Base-by-base conservation (phyloP, 2,329 filamentous ascomycete genomes). In the Trichoderma asperellum region DNA sequence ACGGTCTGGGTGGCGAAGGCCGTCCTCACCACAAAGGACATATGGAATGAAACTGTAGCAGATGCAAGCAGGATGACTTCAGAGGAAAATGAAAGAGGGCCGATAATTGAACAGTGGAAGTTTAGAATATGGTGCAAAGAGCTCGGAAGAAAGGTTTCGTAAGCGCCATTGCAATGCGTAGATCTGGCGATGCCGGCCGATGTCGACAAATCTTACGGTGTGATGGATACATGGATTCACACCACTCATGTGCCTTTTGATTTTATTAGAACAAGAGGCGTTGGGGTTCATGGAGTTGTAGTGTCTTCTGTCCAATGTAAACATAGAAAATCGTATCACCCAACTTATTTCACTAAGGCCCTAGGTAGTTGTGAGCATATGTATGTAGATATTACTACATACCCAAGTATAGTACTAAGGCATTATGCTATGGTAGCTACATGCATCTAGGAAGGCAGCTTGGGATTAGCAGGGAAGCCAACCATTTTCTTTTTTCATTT, bases 21-120 rank as follows among this genome's bases (percentile, higher is more conserved):
- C 27, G 14, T 63, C 16, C n/a, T 63, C 11, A 40, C 37, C 16
- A 55, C 61, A 7, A 55, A 55, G 61, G 16, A 4, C 21, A 27
- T 63, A 8, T 63, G 61, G 61, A 7, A 24, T 8, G 47, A 12
- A 63, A 37, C 8, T 18, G 34, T 2, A 11, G 16, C n/a, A 11
- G 29, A 32, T 14, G 21, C 32, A 62, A 5, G 21, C 43, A 14
- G 34, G 12, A 5, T 29, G 8, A 21, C 10, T 10, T n/a, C 27
- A 37, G 16, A 37, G 14, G 21, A 40, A 14, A 34, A 34, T 11
- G 21, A 18, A 16, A 32, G 29, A 37, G 32, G 21, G 18, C 34
- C 61, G 37, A 63, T 55, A 47, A 63, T 63, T 37, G 61, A 55
- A 6, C 35, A 37, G 21, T 63, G 61, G 61, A 63, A 63, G 47